Evolutionary conservation across 768 basidiomycete species (phyloP), one percentile per base, ranked within the genome.

Genomic region (Leucocoprinus sp.): DNA sequence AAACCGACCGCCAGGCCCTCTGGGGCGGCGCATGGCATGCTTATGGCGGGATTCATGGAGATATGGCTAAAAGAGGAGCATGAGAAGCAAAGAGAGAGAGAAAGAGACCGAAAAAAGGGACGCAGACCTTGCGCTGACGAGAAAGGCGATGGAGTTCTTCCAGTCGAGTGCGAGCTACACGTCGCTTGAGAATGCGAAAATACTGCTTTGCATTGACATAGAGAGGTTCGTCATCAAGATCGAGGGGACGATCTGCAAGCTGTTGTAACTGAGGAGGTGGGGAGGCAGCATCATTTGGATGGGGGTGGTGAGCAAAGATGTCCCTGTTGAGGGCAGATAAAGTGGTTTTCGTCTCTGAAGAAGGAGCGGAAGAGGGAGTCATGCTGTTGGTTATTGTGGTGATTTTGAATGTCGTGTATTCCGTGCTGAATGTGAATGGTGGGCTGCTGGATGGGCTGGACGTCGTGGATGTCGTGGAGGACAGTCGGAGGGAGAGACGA

Each of bases 161-260:
- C 42, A 97, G 74, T 39, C 96, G 75, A 2, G 91, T 89, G 35
- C 95, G 70, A 4, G 95, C 93, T 54, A 88, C 78, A 45, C 96
- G 77, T 52, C 96, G 77, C 70, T 98, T 97, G 64, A 99, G 78
- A 57, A 99, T 98, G 60, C 96, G 88, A 57, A 93, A 92, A 63
- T 98, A 99, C 66, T 99, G 96, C 61, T 99, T 99, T 49, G 96
- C 95, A 57, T 99, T 99, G 49, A 99, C 96, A 67, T 97, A 97
- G 54, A 99, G 82, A 21, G 96, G 95, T 62, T 99, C 95, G 52
- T 97, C 93, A 66, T 97, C 93, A 27, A 45, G 23, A 21, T 45
- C 44, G 17, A 45, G 44, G 9, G 44, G 36, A 18, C 44, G 44
- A 3, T 45, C 44, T 8, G 44, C 27, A 8, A 24, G 44, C 31